phyloP scores from a whole-genome alignment of 257 asterid species.

The Salvia rosmarinus region DNA sequence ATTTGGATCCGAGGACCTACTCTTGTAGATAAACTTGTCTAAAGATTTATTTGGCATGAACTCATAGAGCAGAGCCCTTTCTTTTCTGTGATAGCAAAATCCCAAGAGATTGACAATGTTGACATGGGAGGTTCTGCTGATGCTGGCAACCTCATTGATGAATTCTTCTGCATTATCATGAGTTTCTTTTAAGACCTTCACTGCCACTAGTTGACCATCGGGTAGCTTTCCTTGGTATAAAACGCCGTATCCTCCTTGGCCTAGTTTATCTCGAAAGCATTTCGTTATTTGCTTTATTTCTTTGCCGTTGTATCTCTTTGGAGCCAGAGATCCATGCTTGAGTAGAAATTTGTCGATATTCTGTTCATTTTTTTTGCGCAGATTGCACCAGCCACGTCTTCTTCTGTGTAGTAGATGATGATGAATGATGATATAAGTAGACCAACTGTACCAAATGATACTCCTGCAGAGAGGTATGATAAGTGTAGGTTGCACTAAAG shows the following conservation, averaged over 20 bases:
- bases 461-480: too few species aligned
- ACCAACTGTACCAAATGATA: background rate
- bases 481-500: background rate
- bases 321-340: conserved; percentile 12
- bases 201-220: background rate
- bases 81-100: background rate
- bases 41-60: conserved; percentile 8
- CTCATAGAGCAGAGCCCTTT: background rate
- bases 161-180: background rate
- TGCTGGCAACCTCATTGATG: conserved; percentile 12
- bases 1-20: background rate
- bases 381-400: too few species aligned
- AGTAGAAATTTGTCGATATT: background rate
- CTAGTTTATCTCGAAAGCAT: background rate
- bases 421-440: background rate
- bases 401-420: background rate
- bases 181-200: conserved; percentile 11
- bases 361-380: background rate
- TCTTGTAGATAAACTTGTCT: conserved; percentile 10
- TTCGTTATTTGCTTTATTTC: background rate
- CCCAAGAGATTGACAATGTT: conserved; percentile 19
- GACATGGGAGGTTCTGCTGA: conserved; percentile 25
- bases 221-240: conserved; percentile 2
- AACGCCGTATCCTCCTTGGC: conserved; percentile 17
- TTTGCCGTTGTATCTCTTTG: background rate